These are phyloP conservation scores for Dactylonectria estremocensis DNA, from an alignment of 2,329 filamentous ascomycete species.

Conservation along the genomic window DNA sequence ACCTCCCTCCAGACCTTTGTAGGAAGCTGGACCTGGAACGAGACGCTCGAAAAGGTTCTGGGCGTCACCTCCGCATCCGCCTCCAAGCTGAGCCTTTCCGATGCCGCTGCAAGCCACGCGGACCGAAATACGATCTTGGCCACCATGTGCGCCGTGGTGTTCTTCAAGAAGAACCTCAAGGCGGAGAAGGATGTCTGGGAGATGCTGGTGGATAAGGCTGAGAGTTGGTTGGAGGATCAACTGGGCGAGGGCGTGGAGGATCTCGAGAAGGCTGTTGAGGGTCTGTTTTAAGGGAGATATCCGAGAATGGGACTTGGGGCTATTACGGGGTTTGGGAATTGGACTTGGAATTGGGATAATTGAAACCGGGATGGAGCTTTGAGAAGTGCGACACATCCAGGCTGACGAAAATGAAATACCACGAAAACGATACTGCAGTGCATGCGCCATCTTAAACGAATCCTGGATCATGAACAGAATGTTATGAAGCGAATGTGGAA, in stretches of 20 bases:
- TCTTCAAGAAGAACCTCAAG: conserved; percentile 61
- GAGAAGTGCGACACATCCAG: background rate
- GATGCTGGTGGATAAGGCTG: conserved; percentile 74
- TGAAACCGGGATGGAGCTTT: background rate
- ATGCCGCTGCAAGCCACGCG: background rate
- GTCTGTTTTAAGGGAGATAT: conserved; percentile 34
- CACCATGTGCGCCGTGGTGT: conserved; percentile 51
- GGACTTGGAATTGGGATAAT: too few species aligned
- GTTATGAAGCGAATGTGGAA: background rate
- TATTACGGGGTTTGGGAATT: too few species aligned
- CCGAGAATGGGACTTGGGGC: background rate
- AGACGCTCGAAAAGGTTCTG: conserved; percentile 48
- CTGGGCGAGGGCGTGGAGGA: conserved; percentile 31
- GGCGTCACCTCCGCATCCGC: conserved; percentile 35
- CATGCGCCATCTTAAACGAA: background rate
- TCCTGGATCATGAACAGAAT: background rate
- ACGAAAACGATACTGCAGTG: background rate
- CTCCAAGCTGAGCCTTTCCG: conserved; percentile 23
- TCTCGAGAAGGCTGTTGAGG: conserved; percentile 37
- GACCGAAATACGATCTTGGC: conserved; percentile 41
- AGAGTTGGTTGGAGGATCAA: conserved; percentile 60
- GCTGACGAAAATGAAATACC: background rate
- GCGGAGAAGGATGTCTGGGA: conserved; percentile 72
- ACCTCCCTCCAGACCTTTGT: conserved; percentile 66
- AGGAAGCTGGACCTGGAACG: conserved; percentile 52